These are phyloP conservation scores for Didymella keratinophila DNA, from an alignment of 2,329 filamentous ascomycete species.

Conservation along the genomic window DNA sequence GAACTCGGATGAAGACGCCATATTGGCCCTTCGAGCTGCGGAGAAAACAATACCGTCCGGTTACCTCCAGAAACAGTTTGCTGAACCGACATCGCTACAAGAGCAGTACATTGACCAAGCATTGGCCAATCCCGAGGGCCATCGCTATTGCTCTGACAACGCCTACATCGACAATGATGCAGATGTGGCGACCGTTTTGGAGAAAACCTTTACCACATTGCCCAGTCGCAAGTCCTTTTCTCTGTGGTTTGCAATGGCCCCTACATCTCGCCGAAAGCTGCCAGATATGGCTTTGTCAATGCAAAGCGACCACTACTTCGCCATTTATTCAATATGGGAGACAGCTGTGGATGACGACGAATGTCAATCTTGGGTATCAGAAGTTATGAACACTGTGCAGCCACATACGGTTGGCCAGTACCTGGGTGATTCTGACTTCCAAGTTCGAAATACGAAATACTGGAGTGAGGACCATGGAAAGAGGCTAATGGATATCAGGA, in stretches of 20 bases:
- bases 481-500: neutral
- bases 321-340: neutral
- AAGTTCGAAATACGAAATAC: neutral
- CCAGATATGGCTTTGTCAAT: neutral
- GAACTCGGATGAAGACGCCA: too few species aligned
- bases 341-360: neutral
- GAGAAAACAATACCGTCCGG: too few species aligned
- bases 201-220: neutral
- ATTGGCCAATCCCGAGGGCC: too few species aligned
- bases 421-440: neutral
- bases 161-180: neutral
- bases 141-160: too few species aligned
- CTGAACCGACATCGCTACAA: too few species aligned
- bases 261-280: neutral
- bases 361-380: neutral
- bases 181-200: neutral
- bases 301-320: neutral
- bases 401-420: neutral
- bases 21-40: too few species aligned
- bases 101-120: too few species aligned
- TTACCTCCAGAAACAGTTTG: too few species aligned
- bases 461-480: neutral
- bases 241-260: neutral
- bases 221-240: neutral
- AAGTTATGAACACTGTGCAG: neutral